phyloP scores from a whole-genome alignment of 2,329 filamentous ascomycete species.

The Hymenoscyphus scutula region DNA sequence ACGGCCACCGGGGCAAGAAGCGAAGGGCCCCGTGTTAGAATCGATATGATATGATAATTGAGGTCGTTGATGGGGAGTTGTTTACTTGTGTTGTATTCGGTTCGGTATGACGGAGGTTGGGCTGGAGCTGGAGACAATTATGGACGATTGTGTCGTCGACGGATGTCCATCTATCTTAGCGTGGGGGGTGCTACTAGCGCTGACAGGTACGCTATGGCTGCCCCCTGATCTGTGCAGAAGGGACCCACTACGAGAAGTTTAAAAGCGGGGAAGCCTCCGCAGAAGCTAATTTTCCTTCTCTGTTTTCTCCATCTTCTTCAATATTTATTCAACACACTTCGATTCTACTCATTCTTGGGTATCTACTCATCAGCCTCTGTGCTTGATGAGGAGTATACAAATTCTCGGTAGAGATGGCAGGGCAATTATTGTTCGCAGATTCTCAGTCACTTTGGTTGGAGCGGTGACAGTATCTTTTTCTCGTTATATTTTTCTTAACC shows the following conservation, averaged over 20 bases:
- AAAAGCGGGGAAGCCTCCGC: constrained; percentile 6
- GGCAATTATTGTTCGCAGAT: not conserved
- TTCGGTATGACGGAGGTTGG: constrained; percentile 4
- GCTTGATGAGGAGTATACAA: no score
- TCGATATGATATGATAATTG: constrained; percentile 7
- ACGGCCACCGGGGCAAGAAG: constrained; percentile 6
- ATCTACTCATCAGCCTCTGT: no score
- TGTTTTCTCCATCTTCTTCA: not conserved
- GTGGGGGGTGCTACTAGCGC: not conserved
- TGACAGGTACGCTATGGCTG: not conserved
- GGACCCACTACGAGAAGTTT: not conserved
- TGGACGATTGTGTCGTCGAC: constrained; percentile 7
- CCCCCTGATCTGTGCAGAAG: not conserved
- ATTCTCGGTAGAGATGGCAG: no score
- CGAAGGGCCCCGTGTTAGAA: constrained; percentile 19
- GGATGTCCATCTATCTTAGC: not conserved
- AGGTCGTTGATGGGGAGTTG: constrained; percentile 5
- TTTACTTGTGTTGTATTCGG: not conserved
- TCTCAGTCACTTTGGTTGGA: not conserved
- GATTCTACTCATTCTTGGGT: constrained; percentile 33
- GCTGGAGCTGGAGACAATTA: no score
- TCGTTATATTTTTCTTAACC: not conserved
- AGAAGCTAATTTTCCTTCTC: not conserved
- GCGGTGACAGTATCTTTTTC: not conserved
- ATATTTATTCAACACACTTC: constrained; percentile 41